Conservation (phyloP, 2,329 filamentous ascomycete species). For the Ramularia collo-cygni region DNA sequence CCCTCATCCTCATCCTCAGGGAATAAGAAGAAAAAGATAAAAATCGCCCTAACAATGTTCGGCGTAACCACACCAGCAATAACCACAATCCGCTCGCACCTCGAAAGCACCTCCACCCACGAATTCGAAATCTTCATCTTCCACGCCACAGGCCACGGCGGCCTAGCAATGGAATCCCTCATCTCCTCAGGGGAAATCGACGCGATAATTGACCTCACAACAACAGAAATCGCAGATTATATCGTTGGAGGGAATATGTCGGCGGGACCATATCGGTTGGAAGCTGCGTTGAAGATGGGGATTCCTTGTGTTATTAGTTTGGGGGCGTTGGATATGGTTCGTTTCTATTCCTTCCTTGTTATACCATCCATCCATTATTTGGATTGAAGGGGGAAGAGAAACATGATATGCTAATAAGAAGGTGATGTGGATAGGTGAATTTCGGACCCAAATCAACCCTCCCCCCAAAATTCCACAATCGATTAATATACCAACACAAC, state of each 20-base stretch:
- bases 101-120: constrained; percentile 42
- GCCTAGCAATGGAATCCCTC: constrained; percentile 61
- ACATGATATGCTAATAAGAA: neutral
- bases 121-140: constrained; percentile 58
- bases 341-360: too few species aligned
- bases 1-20: constrained; percentile 1
- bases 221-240: constrained; percentile 60
- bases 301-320: constrained; percentile 51
- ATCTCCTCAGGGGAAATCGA: constrained; percentile 53
- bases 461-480: constrained; percentile 47
- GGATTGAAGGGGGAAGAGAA: too few species aligned
- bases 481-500: constrained; percentile 59
- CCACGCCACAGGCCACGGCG: constrained; percentile 63
- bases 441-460: constrained; percentile 53
- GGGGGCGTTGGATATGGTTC: constrained; percentile 49
- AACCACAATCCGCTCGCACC: constrained; percentile 45
- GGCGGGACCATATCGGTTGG: constrained; percentile 51
- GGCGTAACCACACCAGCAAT: constrained; percentile 65
- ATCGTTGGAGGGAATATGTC: constrained; percentile 57
- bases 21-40: constrained; percentile 39
- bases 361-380: too few species aligned
- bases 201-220: constrained; percentile 64
- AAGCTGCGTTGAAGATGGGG: constrained; percentile 49
- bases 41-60: constrained; percentile 65
- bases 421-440: too few species aligned